Conservation (phyloP, 345 rosid species). For the Eucalyptus victrix region DNA sequence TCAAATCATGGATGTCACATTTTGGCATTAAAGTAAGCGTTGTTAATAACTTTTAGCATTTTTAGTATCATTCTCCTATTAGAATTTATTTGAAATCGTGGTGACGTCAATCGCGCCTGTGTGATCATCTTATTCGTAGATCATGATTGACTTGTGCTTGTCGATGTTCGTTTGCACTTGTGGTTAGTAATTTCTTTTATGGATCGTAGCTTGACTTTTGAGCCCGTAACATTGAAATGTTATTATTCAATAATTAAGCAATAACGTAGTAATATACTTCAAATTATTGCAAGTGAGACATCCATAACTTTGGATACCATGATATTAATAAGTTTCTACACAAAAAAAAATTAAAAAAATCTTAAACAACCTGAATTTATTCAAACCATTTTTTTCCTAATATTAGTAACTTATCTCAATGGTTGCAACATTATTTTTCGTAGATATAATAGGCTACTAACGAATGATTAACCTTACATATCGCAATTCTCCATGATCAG, state of each 20-base stretch:
- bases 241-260: background rate
- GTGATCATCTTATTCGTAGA: background rate
- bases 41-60: no score
- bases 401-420: background rate
- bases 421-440: background rate
- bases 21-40: no score
- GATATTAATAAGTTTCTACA: background rate
- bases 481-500: background rate
- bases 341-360: background rate
- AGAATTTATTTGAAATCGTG: background rate
- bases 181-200: background rate
- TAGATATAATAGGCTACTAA: background rate
- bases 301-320: background rate
- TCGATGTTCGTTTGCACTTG: background rate
- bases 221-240: background rate
- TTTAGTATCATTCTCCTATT: no score
- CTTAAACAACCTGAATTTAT: background rate
- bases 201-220: background rate
- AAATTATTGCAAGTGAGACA: background rate
- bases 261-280: background rate
- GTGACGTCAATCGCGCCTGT: rapidly evolving
- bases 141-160: background rate
- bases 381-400: background rate
- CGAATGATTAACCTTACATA: background rate
- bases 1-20: no score